A percentile compares a stretch with the other conserved stretches of the same genome.
Evolutionary conservation across 1,284 basidiomycete genomes (phyloP).

Genomic region (Fistulina hepatica): DNA sequence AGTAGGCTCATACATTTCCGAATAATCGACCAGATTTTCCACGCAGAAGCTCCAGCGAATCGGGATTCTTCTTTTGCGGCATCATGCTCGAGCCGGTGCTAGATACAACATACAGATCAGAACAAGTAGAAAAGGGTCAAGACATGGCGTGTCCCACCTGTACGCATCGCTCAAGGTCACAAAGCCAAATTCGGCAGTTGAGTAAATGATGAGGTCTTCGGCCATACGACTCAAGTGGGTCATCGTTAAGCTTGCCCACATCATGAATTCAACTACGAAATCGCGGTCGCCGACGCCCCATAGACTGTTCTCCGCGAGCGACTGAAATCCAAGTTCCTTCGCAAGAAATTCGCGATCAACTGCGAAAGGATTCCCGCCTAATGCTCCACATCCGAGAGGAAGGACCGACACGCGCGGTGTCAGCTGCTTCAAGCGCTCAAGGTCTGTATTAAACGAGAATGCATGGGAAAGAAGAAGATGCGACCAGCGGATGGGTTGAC

Average conservation of each 20-base stretch:
- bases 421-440: slow-evolving; percentile 79
- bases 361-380: slow-evolving; percentile 93
- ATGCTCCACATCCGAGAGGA: slow-evolving; percentile 87
- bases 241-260: slow-evolving; percentile 92
- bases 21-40: slow-evolving; percentile 94
- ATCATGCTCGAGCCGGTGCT: slow-evolving; percentile 98
- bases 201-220: slow-evolving; percentile 95
- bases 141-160: slow-evolving; percentile 41
- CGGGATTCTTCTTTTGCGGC: slow-evolving; percentile 99
- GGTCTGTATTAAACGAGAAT: slow-evolving; percentile 81
- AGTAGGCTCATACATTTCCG: slow-evolving; percentile 60
- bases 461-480: slow-evolving; percentile 94
- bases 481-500: slow-evolving; percentile 97
- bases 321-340: slow-evolving; percentile 75
- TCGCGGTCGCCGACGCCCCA: slow-evolving; percentile 95
- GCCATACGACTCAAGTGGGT: slow-evolving; percentile 90
- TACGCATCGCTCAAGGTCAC: slow-evolving; percentile 92
- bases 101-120: slow-evolving; percentile 7
- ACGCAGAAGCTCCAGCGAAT: slow-evolving; percentile 88
- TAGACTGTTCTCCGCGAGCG: slow-evolving; percentile 85
- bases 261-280: slow-evolving; percentile 94
- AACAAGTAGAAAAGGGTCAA: slow-evolving; percentile 3
- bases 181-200: slow-evolving; percentile 94
- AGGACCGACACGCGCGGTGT: slow-evolving; percentile 84
- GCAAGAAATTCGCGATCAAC: slow-evolving; percentile 87